phyloP scores from a whole-genome alignment of 2,329 filamentous ascomycete species.

The Falciphora oryzae region DNA sequence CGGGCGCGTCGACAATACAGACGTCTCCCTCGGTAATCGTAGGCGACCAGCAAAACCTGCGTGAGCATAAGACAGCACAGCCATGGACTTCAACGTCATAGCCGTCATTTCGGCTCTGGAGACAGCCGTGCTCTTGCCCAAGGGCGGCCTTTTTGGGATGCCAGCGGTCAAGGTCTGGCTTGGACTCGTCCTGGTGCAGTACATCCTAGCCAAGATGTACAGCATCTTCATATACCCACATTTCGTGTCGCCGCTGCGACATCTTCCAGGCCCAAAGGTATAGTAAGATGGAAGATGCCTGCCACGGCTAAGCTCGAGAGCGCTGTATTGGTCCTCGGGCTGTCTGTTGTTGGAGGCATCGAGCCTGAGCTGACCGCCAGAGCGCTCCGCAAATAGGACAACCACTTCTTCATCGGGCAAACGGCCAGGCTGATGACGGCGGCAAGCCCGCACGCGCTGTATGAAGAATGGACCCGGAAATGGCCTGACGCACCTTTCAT shows the following conservation, averaged over 20 bases:
- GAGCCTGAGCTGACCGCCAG: too few relatives aligned
- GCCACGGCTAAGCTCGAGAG: too few relatives aligned
- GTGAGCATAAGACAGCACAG: neutral
- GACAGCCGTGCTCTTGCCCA: neutral
- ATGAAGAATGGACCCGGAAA: slow-evolving; percentile 13
- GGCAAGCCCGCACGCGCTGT: slow-evolving; percentile 12
- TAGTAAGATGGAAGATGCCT: neutral
- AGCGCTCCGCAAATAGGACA: neutral
- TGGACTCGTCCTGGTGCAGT: slow-evolving; percentile 14
- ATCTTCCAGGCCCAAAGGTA: slow-evolving; percentile 39
- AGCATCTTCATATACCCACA: slow-evolving; percentile 35
- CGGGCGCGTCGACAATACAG: too few relatives aligned
- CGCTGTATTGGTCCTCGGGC: too few relatives aligned
- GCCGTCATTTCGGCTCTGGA: neutral
- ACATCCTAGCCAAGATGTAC: slow-evolving; percentile 22
- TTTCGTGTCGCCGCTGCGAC: slow-evolving; percentile 36
- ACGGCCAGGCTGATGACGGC: slow-evolving; percentile 11
- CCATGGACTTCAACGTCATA: neutral
- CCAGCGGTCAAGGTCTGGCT: slow-evolving; percentile 1
- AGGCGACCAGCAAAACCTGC: neutral
- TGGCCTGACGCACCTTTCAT: slow-evolving; percentile 27
- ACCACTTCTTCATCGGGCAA: slow-evolving; percentile 15
- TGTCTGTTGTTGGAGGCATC: too few relatives aligned
- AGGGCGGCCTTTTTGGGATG: neutral
- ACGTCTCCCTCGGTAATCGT: neutral